These are phyloP conservation scores for Epichloe hybrida DNA, from an alignment of 2,329 filamentous ascomycete species.

Conservation along the genomic window DNA sequence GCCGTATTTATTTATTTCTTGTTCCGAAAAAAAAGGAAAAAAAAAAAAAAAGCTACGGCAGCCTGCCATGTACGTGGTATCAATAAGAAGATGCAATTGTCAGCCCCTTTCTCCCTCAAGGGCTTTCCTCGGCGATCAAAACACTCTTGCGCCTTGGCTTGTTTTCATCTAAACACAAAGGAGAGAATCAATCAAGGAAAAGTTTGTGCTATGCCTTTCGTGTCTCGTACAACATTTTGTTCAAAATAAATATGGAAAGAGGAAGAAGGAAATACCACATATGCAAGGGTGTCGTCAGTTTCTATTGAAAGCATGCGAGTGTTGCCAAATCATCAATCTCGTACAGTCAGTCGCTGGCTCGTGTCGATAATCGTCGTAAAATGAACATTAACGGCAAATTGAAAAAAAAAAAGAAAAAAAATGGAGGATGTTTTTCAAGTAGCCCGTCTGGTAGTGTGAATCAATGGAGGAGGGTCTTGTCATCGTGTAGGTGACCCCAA, in stretches of 20 bases:
- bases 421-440: neutral
- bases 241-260: neutral
- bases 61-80: conserved; percentile 3
- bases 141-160: neutral
- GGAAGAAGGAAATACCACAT: neutral
- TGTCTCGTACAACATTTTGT: neutral
- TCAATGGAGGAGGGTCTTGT: neutral
- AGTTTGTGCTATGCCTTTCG: neutral
- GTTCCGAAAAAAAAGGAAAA: too few relatives aligned
- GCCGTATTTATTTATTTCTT: too few relatives aligned
- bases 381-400: neutral
- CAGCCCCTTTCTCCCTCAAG: neutral
- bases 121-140: neutral
- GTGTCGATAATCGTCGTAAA: neutral
- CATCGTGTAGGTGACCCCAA: conserved; percentile 11
- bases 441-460: neutral
- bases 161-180: neutral
- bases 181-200: neutral
- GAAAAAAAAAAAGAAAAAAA: neutral
- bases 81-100: neutral
- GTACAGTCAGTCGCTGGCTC: conserved; percentile 4
- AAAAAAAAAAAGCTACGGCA: neutral
- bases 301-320: neutral
- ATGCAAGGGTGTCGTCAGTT: neutral
- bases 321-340: conserved; percentile 1